Conservation (phyloP, 305 asterid species). For the Fraxinus nigra region DNA sequence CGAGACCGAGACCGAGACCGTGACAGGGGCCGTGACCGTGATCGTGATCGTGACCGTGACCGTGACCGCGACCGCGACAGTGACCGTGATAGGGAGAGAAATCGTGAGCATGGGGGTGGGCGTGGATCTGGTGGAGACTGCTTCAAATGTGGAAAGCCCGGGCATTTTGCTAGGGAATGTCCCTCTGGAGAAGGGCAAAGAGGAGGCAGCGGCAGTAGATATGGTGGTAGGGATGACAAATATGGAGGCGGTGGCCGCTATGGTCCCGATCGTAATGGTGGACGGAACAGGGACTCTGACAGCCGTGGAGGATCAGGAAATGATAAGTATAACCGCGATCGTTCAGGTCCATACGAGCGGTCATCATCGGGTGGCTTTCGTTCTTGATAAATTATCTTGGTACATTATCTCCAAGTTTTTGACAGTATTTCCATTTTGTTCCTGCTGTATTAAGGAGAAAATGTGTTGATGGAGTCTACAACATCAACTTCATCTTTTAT, state of each 20-base stretch:
- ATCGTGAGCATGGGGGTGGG: constrained; percentile 65
- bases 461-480: neutral
- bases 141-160: constrained; percentile 87
- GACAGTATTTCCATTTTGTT: neutral
- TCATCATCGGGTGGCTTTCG: constrained; percentile 36
- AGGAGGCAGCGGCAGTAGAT: constrained; percentile 43
- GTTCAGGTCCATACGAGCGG: constrained; percentile 92
- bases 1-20: constrained; percentile 35
- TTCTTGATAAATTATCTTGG: neutral
- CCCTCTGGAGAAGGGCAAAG: constrained; percentile 58
- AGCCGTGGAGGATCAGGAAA: constrained; percentile 57
- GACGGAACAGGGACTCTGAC: constrained; percentile 66
- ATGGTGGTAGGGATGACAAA: constrained; percentile 72
- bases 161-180: constrained; percentile 91
- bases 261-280: constrained; percentile 78
- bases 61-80: constrained; percentile 59
- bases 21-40: constrained; percentile 55
- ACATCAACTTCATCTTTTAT: neutral
- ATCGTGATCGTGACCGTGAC: constrained; percentile 52
- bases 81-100: constrained; percentile 50
- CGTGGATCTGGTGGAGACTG: constrained; percentile 86
- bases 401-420: neutral
- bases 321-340: constrained; percentile 72
- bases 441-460: neutral
- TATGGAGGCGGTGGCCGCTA: constrained; percentile 51